These are phyloP conservation scores for Phytophthora podocarpi DNA, from an alignment of 352 stramenopile species.

Conservation along the genomic window DNA sequence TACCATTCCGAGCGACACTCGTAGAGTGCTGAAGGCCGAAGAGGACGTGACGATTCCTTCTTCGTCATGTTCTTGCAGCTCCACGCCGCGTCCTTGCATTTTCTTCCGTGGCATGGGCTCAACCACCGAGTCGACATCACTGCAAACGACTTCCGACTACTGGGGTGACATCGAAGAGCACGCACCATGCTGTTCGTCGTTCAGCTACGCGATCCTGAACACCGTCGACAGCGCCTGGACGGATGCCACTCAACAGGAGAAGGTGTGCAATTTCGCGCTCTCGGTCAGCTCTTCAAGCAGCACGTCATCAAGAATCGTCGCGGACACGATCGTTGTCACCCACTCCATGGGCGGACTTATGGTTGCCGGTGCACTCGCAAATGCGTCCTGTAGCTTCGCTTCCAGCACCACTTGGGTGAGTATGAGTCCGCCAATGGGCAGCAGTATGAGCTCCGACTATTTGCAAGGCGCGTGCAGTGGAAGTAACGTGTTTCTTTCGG, in stretches of 20 bases:
- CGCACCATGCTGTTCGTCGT: slow-evolving; percentile 40
- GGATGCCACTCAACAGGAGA: slow-evolving; percentile 29
- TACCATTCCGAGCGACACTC: slow-evolving; percentile 2
- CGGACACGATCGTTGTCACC: slow-evolving; percentile 40
- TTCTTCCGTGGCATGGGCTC: slow-evolving; percentile 40
- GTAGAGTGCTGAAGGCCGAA: no score
- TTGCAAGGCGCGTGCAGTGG: slow-evolving; percentile 37
- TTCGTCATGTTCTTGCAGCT: slow-evolving; percentile 29
- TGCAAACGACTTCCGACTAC: slow-evolving; percentile 29
- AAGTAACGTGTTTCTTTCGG: slow-evolving; percentile 27
- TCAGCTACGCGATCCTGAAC: slow-evolving; percentile 40
- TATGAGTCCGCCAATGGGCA: slow-evolving; percentile 40
- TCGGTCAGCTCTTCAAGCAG: slow-evolving; percentile 27
- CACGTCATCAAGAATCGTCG: slow-evolving; percentile 20
- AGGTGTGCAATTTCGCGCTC: slow-evolving; percentile 37
- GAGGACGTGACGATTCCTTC: slow-evolving; percentile 1
- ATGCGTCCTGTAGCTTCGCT: slow-evolving; percentile 43
- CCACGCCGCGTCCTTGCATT: slow-evolving; percentile 33
- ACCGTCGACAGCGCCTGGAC: slow-evolving; percentile 35
- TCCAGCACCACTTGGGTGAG: slow-evolving; percentile 38
- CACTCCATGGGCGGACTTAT: slow-evolving; percentile 52
- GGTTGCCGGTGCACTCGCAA: slow-evolving; percentile 29
- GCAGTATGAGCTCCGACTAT: slow-evolving; percentile 47
- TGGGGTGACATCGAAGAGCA: slow-evolving; percentile 34
- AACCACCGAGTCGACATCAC: slow-evolving; percentile 9